Base-by-base conservation (phyloP, 805 yeast species). In the Starmerella riodocensis region DNA sequence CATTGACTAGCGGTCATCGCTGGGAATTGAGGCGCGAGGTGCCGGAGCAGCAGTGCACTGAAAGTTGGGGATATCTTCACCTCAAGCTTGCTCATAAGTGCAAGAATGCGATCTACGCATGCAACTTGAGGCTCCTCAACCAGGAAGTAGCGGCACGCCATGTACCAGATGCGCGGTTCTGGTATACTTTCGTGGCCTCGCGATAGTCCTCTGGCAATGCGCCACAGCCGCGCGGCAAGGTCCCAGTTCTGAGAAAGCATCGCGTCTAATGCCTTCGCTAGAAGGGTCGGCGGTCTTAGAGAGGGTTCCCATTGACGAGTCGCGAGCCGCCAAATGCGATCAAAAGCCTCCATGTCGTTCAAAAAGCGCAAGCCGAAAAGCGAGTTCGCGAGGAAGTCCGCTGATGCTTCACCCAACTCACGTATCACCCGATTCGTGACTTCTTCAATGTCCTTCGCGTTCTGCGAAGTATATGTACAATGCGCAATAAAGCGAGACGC, bases 301-400 rank as follows among this genome's bases (percentile, higher is more conserved):
- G 40, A 34, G 4, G 43, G 46, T 20, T 42, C 43, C 38, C 37
- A 39, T 19, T 23, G 33, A 12, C 28, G 17, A 12, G 40, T n/a
- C 9, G 34, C 32, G 8, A 32, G 19, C 4, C 13, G 16, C 48
- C 47, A 46, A 18, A 23, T 20, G 5, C 29, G 33, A 4, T 35
- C 36, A 20, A 36, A 46, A 7, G 31, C 34, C 6, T 27, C 36
- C 3, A n/a, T 11, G 22, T 49, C 49, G 21, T 37, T 42, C 9
- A 51, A 39, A 7, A 40, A 41, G 6, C 41, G 37, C 30, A 46
- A 36, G 4, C 48, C 49, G 3, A 43, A 33, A 8, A 51, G 42
- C 14, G 48, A 47, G 1, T 32, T 22, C 3, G 44, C 40, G 2
- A 38, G 47, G 3, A 47, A 39, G 5, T 31, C 30, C 8, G 48